Evolutionary conservation across 1,284 basidiomycete genomes (phyloP).

Genomic region (Cystobasidium pallidum): DNA sequence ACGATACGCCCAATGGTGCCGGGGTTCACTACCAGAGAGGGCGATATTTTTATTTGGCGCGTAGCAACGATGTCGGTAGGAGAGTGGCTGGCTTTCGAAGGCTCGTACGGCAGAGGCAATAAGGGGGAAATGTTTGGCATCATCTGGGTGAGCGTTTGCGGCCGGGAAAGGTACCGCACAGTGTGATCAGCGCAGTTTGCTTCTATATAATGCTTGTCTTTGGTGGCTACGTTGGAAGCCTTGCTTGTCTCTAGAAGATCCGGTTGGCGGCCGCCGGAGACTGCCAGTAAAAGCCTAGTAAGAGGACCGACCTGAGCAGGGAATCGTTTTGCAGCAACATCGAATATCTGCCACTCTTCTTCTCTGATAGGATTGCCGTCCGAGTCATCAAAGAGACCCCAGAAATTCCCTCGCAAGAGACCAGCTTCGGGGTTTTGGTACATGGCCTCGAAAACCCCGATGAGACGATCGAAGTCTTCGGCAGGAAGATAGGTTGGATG

Average conservation of each 20-base stretch:
- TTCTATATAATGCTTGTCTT: conserved; percentile 60
- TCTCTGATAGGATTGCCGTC: conserved; percentile 50
- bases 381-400: conserved; percentile 55
- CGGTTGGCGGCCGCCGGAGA: conserved; percentile 62
- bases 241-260: conserved; percentile 65
- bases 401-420: conserved; percentile 70
- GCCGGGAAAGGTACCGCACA: conserved; percentile 70
- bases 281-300: conserved; percentile 71
- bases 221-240: conserved; percentile 58
- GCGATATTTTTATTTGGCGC: conserved; percentile 71
- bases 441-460: conserved; percentile 76
- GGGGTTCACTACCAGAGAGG: conserved; percentile 69
- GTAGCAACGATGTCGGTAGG: conserved; percentile 68
- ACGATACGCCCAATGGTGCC: conserved; percentile 72
- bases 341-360: conserved; percentile 72
- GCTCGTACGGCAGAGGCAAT: conserved; percentile 69
- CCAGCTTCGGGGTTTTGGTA: conserved; percentile 75
- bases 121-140: conserved; percentile 63
- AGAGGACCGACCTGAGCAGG: conserved; percentile 75
- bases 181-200: conserved; percentile 65
- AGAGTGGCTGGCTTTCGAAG: conserved; percentile 64
- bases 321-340: conserved; percentile 75
- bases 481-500: conserved; percentile 72
- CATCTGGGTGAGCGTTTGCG: conserved; percentile 76
- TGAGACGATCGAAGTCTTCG: conserved; percentile 72